phyloP scores from a whole-genome alignment of 768 basidiomycete genomes.

The Russula sp. region DNA sequence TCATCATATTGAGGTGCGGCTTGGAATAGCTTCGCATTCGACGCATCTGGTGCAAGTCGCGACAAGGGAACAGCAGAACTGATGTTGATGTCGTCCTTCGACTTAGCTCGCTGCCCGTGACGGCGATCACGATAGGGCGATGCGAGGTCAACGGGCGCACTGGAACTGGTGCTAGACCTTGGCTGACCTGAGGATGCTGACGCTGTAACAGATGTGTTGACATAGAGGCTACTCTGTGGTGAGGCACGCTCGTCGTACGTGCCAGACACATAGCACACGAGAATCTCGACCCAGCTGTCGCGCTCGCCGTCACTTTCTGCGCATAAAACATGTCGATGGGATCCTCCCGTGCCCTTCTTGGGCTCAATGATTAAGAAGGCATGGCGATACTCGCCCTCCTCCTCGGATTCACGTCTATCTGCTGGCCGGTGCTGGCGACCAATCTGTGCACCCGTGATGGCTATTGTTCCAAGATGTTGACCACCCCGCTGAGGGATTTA shows the following conservation, averaged over 20 bases:
- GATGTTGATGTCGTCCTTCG: slow-evolving; percentile 56
- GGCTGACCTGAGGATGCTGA: slow-evolving; percentile 36
- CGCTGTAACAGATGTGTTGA: slow-evolving; percentile 21
- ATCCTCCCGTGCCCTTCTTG: slow-evolving; percentile 63
- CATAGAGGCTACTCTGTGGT: slow-evolving; percentile 18
- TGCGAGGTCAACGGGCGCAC: slow-evolving; percentile 37
- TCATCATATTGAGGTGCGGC: slow-evolving; percentile 32
- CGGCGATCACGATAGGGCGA: slow-evolving; percentile 22
- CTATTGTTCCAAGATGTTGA: slow-evolving; percentile 83
- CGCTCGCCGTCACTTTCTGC: slow-evolving; percentile 93
- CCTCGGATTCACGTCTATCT: slow-evolving; percentile 50
- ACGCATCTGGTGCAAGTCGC: slow-evolving; percentile 47
- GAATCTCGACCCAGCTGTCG: slow-evolving; percentile 91
- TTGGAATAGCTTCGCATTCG: slow-evolving; percentile 56
- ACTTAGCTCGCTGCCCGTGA: slow-evolving; percentile 35
- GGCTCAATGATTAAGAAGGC: slow-evolving; percentile 96
- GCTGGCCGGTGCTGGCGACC: slow-evolving; percentile 81
- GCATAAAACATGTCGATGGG: slow-evolving; percentile 86
- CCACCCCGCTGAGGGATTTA: slow-evolving; percentile 66
- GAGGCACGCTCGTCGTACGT: slow-evolving; percentile 54
- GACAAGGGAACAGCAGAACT: slow-evolving; percentile 51
- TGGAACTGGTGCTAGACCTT: slow-evolving; percentile 53
- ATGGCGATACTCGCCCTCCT: slow-evolving; percentile 93
- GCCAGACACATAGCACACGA: slow-evolving; percentile 83
- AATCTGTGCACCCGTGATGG: slow-evolving; percentile 89